Base-by-base conservation (phyloP, 164 flowering plant genomes). In the Tetracentron sinense region DNA sequence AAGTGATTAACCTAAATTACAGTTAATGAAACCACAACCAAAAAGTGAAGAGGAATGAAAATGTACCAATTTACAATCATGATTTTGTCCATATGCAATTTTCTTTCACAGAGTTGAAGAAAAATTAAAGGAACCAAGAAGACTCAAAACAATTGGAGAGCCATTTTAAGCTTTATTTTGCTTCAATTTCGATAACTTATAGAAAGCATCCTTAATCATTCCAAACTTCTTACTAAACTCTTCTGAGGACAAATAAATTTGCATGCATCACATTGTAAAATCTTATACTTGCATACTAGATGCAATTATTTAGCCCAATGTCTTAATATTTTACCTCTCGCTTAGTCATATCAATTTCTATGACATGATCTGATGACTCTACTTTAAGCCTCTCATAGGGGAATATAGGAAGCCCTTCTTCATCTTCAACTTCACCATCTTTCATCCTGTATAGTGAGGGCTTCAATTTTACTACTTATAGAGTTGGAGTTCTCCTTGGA, bases 111-210 rank as follows among this genome's bases (percentile, higher is more conserved):
- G 58, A 48, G 60, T 72, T 61, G n/a, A n/a, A n/a, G n/a, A 56
- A 56, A 67, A 63, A 65, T 17, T 51, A 49, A 42, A 54, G 17
- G 64, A 25, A 22, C 42, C 14, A 7, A 51, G 42, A 23, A 65
- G 65, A 63, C 65, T 84, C 74, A 94, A 76, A 94, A 94, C 69
- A 94, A 74, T 7, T 88, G 87, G 69, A 94, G 85, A 29, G 96
- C 87, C 92, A 88, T 88, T 77, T 94, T 94, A 47, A 85, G 83
- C 85, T 94, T n/a, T 91, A 72, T 94, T 91, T 78, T 94, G 99
- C 74, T 86, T 94, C 99, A 97, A 94, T 66, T 94, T 94, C 4
- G 99, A 93, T 56, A 88, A 71, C 87, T 89, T 94, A 56, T 83
- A 82, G 81, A 95, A 95, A 27, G 86, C 90, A 25, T 81, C 89